phyloP scores from a whole-genome alignment of 1,284 basidiomycete genomes.

The Microbotryum silenes-acaulis region DNA sequence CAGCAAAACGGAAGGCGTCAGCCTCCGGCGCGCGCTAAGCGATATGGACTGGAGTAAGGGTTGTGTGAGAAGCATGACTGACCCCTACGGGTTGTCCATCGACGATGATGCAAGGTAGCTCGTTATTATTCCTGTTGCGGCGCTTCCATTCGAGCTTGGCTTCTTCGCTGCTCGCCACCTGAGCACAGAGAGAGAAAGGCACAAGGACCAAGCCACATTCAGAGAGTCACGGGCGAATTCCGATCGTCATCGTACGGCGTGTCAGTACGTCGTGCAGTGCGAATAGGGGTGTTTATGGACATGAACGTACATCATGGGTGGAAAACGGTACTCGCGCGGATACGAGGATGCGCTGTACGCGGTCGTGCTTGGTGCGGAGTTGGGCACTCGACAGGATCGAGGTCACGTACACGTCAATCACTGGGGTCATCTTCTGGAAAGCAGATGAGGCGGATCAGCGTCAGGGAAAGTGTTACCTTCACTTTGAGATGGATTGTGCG shows the following conservation, averaged over 20 bases:
- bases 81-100: slow-evolving; percentile 25
- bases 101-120: slow-evolving; percentile 28
- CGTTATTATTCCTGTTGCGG: slow-evolving; percentile 25
- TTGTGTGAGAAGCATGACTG: not conserved
- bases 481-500: no score
- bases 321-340: slow-evolving; percentile 11
- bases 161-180: slow-evolving; percentile 25
- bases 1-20: no score
- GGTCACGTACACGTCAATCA: slow-evolving; percentile 29
- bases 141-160: slow-evolving; percentile 30
- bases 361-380: slow-evolving; percentile 26
- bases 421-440: slow-evolving; percentile 5
- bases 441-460: not conserved
- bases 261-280: no score
- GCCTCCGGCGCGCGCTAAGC: no score
- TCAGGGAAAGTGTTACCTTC: no score
- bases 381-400: slow-evolving; percentile 23
- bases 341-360: slow-evolving; percentile 9
- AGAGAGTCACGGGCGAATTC: no score
- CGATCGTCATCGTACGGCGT: no score
- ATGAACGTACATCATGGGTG: slow-evolving; percentile 24
- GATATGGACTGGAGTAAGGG: not conserved
- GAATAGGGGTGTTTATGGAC: no score
- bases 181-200: not conserved
- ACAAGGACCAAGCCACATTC: not conserved